These are phyloP conservation scores for Raphanus sativus DNA, from an alignment of 345 rosid species.

Conservation along the genomic window DNA sequence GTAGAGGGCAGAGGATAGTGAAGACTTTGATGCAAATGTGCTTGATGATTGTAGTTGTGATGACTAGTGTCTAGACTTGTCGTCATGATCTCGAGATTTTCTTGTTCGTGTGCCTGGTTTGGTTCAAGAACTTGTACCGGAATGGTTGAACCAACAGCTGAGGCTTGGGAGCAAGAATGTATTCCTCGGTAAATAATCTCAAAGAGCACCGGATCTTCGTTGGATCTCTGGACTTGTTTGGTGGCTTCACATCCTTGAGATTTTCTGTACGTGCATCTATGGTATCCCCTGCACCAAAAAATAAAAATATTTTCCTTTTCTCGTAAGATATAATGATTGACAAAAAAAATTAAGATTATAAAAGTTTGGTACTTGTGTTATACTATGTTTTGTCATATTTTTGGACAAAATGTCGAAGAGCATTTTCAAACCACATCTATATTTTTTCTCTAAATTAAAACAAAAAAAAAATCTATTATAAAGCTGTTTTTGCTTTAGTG, in stretches of 20 bases:
- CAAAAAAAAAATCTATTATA: too few relatives aligned
- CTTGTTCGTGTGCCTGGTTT: constrained; percentile 32
- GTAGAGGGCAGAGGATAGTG: constrained; percentile 38
- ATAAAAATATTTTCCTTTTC: background rate
- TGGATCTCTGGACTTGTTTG: constrained; percentile 84
- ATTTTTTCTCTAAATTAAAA: too few relatives aligned
- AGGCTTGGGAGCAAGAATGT: constrained; percentile 63
- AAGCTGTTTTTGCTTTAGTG: too few relatives aligned
- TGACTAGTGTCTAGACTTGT: constrained; percentile 29
- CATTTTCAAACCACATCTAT: too few relatives aligned
- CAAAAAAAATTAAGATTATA: too few relatives aligned
- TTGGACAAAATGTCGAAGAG: background rate
- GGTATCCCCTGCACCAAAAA: constrained; percentile 63
- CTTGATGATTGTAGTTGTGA: constrained; percentile 14
- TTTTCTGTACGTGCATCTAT: constrained; percentile 75
- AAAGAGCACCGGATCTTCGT: constrained; percentile 56
- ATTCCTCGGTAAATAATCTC: constrained; percentile 68
- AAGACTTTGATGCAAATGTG: constrained; percentile 13
- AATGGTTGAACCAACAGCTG: constrained; percentile 17
- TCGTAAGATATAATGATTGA: background rate
- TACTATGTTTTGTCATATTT: constrained; percentile 3
- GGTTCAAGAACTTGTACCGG: constrained; percentile 38
- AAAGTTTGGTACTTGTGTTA: background rate
- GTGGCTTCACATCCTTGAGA: constrained; percentile 80
- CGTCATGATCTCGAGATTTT: constrained; percentile 37